Percentiles rank a stretch among this genome's conserved stretches.
Conservation (phyloP, 2,329 filamentous ascomycete species). For the Cyphellophora europaea region DNA sequence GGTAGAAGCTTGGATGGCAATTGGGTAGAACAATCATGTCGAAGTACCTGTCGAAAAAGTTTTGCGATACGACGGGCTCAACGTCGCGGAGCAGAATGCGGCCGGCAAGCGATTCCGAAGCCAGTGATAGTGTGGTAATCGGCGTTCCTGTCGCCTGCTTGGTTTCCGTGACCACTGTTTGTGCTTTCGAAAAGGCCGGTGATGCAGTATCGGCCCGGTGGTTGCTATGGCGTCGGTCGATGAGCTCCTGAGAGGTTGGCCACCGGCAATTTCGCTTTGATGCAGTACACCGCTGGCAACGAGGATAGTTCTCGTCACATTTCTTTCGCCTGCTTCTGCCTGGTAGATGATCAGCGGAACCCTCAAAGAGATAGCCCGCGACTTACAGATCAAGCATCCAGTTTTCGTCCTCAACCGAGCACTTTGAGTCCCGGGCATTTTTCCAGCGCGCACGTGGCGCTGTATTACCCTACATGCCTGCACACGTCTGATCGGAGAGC, state of each 20-base stretch:
- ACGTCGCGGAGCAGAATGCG: constrained; percentile 7
- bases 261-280: constrained; percentile 8
- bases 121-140: constrained; percentile 4
- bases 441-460: too few species aligned
- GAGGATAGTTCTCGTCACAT: constrained; percentile 8
- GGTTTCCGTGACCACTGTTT: too few species aligned
- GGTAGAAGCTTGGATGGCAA: constrained; percentile 8
- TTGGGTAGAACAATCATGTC: constrained; percentile 8
- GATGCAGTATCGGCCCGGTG: constrained; percentile 4
- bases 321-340: constrained; percentile 10
- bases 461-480: too few species aligned
- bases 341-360: background rate
- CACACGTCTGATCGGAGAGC: too few species aligned
- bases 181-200: too few species aligned
- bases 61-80: constrained; percentile 8
- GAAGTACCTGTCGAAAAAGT: constrained; percentile 12
- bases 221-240: constrained; percentile 7
- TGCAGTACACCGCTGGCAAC: constrained; percentile 5
- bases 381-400: constrained; percentile 12
- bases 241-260: constrained; percentile 9
- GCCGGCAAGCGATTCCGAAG: constrained; percentile 7
- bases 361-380: background rate
- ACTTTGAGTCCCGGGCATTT: background rate
- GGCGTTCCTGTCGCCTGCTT: too few species aligned
- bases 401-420: constrained; percentile 9